Base-by-base conservation (phyloP, 2,329 filamentous ascomycete genomes). In the Hansfordia pulvinata region DNA sequence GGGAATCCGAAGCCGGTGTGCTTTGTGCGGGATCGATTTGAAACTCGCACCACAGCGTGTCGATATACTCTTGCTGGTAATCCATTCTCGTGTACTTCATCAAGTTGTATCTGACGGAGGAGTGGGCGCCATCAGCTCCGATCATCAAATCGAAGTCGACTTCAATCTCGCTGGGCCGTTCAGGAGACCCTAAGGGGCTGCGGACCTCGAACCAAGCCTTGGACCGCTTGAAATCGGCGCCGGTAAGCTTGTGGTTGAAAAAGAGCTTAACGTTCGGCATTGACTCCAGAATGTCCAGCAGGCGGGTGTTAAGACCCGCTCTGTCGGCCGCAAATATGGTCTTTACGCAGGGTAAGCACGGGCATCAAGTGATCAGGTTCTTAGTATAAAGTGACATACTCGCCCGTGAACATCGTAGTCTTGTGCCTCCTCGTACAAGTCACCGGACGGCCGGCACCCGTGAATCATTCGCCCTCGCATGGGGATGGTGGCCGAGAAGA, bases 381-480 rank as follows among this genome's bases (percentile, higher is more conserved):
- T 17, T 8, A 25, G 10, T 6, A n/a, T n/a, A 16, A 11, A 9
- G 9, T 4, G 27, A 45, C 66, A 46, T 62, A 92, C 84, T 48
- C 84, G 69, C 33, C 86, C 86, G 40, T 90, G 78, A 8, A 82
- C 66, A 52, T 98, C 90, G 49, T 98, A 98, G 34, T 76, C 69
- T 52, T 98, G 90, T n/a, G 81, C 59, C 33, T 76, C 69, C 43
- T 88, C 76, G 42, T 75, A 82, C 24, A 92, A 54, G 14, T 70
- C 54, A 4, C 83, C 82, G 11, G 65, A 57, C 7, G 67, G 60
- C 12, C 62, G 60, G 41, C 60, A 63, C 18, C 83, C 74, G 46
- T 98, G 90, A 35, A 98, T 92, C 90, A 98, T 98, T 15, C 90
- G 82, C 9, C 86, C 90, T 49, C 79, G 64, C 85, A 98, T 94